phyloP scores from a whole-genome alignment of 2,329 filamentous ascomycete species.

The Phialophora expanda region DNA sequence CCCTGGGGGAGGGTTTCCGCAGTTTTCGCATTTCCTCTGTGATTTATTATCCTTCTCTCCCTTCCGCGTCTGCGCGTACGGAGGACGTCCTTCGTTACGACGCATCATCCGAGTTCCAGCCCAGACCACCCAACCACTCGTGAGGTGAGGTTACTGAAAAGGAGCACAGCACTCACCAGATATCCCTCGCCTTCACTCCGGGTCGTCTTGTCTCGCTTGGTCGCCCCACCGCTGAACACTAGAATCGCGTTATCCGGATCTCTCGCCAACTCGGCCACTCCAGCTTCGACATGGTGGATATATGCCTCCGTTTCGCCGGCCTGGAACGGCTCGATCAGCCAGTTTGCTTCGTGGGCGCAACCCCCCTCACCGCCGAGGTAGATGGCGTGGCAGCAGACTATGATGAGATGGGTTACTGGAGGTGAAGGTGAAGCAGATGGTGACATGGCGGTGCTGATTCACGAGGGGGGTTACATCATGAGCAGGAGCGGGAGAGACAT shows the following conservation, averaged over 20 bases:
- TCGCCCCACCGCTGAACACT: constrained; percentile 71
- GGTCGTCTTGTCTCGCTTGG: constrained; percentile 25
- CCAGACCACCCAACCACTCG: too few relatives aligned
- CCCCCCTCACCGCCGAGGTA: constrained; percentile 63
- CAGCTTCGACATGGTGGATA: constrained; percentile 72
- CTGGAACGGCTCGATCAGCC: constrained; percentile 78
- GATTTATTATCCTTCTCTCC: not conserved
- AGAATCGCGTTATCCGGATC: constrained; percentile 58
- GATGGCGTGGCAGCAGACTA: constrained; percentile 85
- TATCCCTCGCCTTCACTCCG: constrained; percentile 31
- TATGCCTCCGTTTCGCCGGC: constrained; percentile 78
- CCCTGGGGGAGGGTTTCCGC: not conserved
- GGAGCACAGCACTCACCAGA: constrained; percentile 25
- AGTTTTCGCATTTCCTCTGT: not conserved
- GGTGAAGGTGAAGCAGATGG: not conserved
- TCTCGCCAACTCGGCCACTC: constrained; percentile 57
- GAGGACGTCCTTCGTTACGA: too few relatives aligned
- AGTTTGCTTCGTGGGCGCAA: constrained; percentile 41
- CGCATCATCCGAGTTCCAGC: too few relatives aligned
- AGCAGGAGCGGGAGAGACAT: not conserved
- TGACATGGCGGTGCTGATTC: constrained; percentile 48
- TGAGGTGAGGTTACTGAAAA: too few relatives aligned
- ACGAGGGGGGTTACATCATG: constrained; percentile 37
- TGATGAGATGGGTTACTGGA: constrained; percentile 64
- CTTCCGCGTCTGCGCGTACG: too few relatives aligned